phyloP scores from a whole-genome alignment of 768 basidiomycete species.

The Tricholomella constricta region DNA sequence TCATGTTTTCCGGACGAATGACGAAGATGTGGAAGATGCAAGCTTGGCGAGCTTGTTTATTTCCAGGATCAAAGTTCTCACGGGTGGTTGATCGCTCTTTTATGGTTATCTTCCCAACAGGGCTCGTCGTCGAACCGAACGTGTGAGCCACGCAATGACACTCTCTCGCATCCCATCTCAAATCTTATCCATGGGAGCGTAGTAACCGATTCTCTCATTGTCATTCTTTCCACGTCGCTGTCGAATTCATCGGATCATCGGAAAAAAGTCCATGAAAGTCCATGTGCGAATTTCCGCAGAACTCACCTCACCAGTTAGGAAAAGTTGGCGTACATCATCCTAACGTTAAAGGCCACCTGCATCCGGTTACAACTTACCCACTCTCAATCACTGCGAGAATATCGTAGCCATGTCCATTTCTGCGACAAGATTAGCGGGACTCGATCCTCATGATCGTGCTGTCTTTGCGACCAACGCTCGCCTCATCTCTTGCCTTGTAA shows the following conservation, averaged over 20 bases:
- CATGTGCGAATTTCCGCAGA: neutral
- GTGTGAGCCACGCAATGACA: too few relatives aligned
- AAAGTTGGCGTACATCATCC: neutral
- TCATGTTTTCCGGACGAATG: neutral
- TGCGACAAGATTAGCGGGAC: slow-evolving; percentile 27
- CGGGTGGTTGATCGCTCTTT: neutral
- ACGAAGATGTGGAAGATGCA: neutral
- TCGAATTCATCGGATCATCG: slow-evolving; percentile 3
- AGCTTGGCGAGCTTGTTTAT: neutral
- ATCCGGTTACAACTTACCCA: neutral
- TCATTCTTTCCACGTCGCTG: neutral
- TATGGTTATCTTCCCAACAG: neutral
- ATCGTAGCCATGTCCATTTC: slow-evolving; percentile 27
- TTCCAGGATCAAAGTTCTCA: neutral
- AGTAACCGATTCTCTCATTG: neutral
- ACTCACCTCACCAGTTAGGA: neutral
- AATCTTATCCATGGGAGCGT: neutral
- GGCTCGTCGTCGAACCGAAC: neutral
- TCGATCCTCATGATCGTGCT: slow-evolving; percentile 42
- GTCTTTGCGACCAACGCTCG: slow-evolving; percentile 51
- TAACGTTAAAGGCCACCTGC: neutral
- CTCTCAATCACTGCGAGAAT: neutral
- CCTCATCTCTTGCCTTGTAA: slow-evolving; percentile 58
- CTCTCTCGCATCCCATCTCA: neutral
- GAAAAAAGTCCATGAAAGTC: neutral